Evolutionary conservation across 164 flowering plant genomes (phyloP).

Genomic region (Macadamia tetraphylla): DNA sequence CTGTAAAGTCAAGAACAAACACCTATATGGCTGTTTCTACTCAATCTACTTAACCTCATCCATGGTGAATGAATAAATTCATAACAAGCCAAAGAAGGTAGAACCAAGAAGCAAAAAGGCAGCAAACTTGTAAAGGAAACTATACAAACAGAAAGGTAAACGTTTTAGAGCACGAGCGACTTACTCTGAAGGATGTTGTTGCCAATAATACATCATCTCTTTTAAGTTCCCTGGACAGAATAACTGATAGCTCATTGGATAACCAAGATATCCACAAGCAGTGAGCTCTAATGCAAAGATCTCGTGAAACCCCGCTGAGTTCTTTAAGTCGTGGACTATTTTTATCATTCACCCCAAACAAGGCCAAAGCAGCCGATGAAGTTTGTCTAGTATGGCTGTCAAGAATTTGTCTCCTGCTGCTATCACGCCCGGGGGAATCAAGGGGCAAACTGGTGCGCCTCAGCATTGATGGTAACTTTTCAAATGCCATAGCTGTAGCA

Average conservation of each 20-base stretch:
- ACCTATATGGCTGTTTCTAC: too few relatives aligned
- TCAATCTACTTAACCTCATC: too few relatives aligned
- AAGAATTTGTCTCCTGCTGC: slow-evolving; percentile 37
- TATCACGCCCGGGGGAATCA: slow-evolving; percentile 42
- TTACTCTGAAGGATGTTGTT: slow-evolving; percentile 62
- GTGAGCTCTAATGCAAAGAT: slow-evolving; percentile 76
- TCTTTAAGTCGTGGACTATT: slow-evolving; percentile 73
- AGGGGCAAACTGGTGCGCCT: slow-evolving; percentile 40
- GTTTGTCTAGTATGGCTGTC: slow-evolving; percentile 45
- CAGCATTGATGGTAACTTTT: slow-evolving; percentile 30
- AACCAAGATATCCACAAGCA: slow-evolving; percentile 89
- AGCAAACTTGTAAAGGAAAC: background rate
- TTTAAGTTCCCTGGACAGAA: slow-evolving; percentile 53
- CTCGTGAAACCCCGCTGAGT: slow-evolving; percentile 43
- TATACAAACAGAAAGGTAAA: background rate
- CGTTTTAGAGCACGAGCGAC: slow-evolving; percentile 17
- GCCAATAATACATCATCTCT: slow-evolving; percentile 71
- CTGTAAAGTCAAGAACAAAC: too few relatives aligned
- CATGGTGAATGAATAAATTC: too few relatives aligned
- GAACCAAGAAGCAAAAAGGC: background rate
- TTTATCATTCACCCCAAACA: slow-evolving; percentile 62
- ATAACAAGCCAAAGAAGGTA: background rate
- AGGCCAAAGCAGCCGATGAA: slow-evolving; percentile 54
- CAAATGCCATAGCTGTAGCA: slow-evolving; percentile 27
- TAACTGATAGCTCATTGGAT: slow-evolving; percentile 61